Conservation (phyloP, 352 stramenopile genomes). For the Phytophthora rubi region DNA sequence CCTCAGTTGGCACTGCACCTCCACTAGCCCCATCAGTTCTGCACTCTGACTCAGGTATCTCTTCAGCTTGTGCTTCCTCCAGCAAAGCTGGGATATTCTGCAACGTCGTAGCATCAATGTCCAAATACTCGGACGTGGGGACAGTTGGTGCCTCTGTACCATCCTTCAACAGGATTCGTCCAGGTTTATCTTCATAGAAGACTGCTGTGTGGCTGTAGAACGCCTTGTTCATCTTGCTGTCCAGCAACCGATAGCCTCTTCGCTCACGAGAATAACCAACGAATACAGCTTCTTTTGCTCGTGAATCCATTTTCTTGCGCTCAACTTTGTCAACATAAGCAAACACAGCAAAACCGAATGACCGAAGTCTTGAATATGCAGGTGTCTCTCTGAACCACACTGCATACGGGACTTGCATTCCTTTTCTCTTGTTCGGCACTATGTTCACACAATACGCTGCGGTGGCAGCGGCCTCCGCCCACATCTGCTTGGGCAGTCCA, state of each 20-base stretch:
- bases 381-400: too few species aligned
- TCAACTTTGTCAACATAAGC: slow-evolving; percentile 10
- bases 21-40: not conserved
- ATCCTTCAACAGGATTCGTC: not conserved
- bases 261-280: slow-evolving; percentile 11
- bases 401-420: too few species aligned
- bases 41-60: not conserved
- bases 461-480: slow-evolving; percentile 23
- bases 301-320: slow-evolving; percentile 14
- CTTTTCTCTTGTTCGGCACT: too few species aligned
- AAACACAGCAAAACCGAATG: too few species aligned
- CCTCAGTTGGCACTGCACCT: not conserved
- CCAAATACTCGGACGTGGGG: not conserved
- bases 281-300: slow-evolving; percentile 9
- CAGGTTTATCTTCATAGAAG: slow-evolving; percentile 19
- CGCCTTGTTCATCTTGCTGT: slow-evolving; percentile 9
- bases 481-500: slow-evolving; percentile 20
- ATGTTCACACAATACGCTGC: slow-evolving; percentile 22
- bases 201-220: slow-evolving; percentile 16
- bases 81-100: not conserved
- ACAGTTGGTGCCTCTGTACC: not conserved
- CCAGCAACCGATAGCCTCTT: slow-evolving; percentile 8
- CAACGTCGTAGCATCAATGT: not conserved
- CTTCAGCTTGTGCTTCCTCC: not conserved
- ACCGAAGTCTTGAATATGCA: too few species aligned